Evolutionary conservation across 2,329 filamentous ascomycete species (phyloP).

Genomic region (Exophiala alcalophila): DNA sequence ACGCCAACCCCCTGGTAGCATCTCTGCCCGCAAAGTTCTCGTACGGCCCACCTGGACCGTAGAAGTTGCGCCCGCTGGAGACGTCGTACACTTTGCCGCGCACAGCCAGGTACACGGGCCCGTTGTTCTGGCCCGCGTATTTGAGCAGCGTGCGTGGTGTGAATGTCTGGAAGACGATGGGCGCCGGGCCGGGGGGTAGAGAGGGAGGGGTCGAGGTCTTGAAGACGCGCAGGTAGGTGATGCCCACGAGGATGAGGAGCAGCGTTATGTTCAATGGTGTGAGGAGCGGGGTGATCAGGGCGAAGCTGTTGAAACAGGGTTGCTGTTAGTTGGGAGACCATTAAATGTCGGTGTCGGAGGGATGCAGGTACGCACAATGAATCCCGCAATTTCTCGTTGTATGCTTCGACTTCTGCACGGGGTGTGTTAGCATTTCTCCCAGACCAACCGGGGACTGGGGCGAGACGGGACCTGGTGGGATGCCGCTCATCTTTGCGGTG

Average conservation of each 20-base stretch:
- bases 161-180: slow-evolving; percentile 82
- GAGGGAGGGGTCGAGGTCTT: slow-evolving; percentile 50
- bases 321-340: not conserved
- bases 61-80: slow-evolving; percentile 81
- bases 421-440: not conserved
- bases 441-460: not conserved
- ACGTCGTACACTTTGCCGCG: slow-evolving; percentile 92
- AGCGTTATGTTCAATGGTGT: slow-evolving; percentile 56
- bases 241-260: slow-evolving; percentile 54
- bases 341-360: not conserved
- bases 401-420: slow-evolving; percentile 17
- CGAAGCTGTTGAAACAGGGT: slow-evolving; percentile 12
- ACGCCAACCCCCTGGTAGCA: slow-evolving; percentile 81
- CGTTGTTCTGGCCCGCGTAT: slow-evolving; percentile 71
- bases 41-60: slow-evolving; percentile 92
- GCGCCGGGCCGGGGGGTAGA: slow-evolving; percentile 56
- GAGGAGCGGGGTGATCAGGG: slow-evolving; percentile 17
- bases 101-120: slow-evolving; percentile 85
- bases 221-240: slow-evolving; percentile 59
- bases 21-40: slow-evolving; percentile 94
- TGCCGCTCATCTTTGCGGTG: slow-evolving; percentile 6
- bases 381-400: slow-evolving; percentile 16
- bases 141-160: slow-evolving; percentile 80
- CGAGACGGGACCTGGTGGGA: slow-evolving; percentile 2
- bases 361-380: slow-evolving; percentile 10